These are phyloP conservation scores for Phycomyces nitens DNA, from an alignment of 192 early-diverging fungal genomes.

Conservation along the genomic window DNA sequence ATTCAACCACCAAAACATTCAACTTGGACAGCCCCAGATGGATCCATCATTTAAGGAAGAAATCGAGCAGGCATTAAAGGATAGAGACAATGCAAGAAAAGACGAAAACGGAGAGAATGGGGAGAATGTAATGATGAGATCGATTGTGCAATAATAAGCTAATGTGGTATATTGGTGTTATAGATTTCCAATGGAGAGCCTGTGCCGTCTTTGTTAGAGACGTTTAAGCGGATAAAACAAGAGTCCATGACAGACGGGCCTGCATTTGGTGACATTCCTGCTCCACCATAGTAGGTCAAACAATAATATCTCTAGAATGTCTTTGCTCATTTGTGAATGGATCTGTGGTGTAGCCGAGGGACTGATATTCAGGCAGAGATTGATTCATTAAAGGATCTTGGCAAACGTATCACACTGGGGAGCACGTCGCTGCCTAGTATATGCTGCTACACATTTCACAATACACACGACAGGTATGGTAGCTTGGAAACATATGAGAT, in stretches of 20 bases:
- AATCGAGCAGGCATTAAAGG: slow-evolving; percentile 74
- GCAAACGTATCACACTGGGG: slow-evolving; percentile 68
- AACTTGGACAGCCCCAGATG: slow-evolving; percentile 67
- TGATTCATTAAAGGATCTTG: slow-evolving; percentile 70
- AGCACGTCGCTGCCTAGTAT: slow-evolving; percentile 76
- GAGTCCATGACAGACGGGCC: slow-evolving; percentile 61
- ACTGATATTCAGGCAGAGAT: slow-evolving; percentile 77
- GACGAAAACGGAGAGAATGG: slow-evolving; percentile 3
- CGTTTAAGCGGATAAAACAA: slow-evolving; percentile 57
- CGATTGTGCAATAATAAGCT: too few species aligned
- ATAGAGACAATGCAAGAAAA: slow-evolving; percentile 48
- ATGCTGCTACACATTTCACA: slow-evolving; percentile 95
- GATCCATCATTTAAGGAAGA: slow-evolving; percentile 76
- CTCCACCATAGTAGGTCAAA: slow-evolving; percentile 59
- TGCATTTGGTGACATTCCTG: slow-evolving; percentile 54
- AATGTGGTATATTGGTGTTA: too few species aligned
- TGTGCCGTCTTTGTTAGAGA: slow-evolving; percentile 44
- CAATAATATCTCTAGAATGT: neutral
- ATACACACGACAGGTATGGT: slow-evolving; percentile 68
- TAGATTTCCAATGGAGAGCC: slow-evolving; percentile 23
- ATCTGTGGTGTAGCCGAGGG: slow-evolving; percentile 55
- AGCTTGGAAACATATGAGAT: neutral
- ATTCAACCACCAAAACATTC: slow-evolving; percentile 78
- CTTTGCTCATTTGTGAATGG: neutral
- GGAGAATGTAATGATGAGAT: slow-evolving; percentile 3